Percentiles rank a stretch among this genome's conserved stretches.
Evolutionary conservation across 2,329 filamentous ascomycete genomes (phyloP).

Genomic region (Scedosporium minutisporum): DNA sequence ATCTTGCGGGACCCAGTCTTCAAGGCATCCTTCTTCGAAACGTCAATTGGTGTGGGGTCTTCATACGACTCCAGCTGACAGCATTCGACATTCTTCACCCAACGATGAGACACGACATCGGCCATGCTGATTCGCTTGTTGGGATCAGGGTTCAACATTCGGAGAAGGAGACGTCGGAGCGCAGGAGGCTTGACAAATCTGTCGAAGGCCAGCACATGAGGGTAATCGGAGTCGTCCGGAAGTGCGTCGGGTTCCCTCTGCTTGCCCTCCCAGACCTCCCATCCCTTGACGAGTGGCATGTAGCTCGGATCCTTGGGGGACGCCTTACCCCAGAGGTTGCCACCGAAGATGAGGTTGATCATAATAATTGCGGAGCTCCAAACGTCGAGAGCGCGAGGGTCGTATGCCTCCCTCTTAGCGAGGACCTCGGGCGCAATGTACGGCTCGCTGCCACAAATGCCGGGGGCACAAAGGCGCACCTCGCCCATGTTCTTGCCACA

Average conservation of each 20-base stretch:
- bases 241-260: slow-evolving; percentile 25
- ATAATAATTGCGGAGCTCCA: slow-evolving; percentile 82
- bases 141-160: slow-evolving; percentile 77
- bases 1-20: slow-evolving; percentile 38
- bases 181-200: slow-evolving; percentile 54
- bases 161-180: slow-evolving; percentile 61
- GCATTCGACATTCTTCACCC: slow-evolving; percentile 67
- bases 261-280: slow-evolving; percentile 56
- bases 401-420: slow-evolving; percentile 52
- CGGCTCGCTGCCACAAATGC: slow-evolving; percentile 74
- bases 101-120: slow-evolving; percentile 60
- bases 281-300: slow-evolving; percentile 53
- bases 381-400: slow-evolving; percentile 72
- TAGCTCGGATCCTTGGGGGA: slow-evolving; percentile 49
- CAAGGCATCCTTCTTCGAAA: slow-evolving; percentile 42
- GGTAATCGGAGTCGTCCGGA: slow-evolving; percentile 50
- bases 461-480: slow-evolving; percentile 62
- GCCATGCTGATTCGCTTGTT: slow-evolving; percentile 58
- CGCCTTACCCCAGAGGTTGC: slow-evolving; percentile 65
- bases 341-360: slow-evolving; percentile 64
- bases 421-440: slow-evolving; percentile 85
- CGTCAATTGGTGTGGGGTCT: slow-evolving; percentile 50
- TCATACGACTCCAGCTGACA: slow-evolving; percentile 65
- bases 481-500: slow-evolving; percentile 66
- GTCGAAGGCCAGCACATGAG: slow-evolving; percentile 57